Conservation (phyloP, 139 green algal genomes). For the Micractinium conductrix region DNA sequence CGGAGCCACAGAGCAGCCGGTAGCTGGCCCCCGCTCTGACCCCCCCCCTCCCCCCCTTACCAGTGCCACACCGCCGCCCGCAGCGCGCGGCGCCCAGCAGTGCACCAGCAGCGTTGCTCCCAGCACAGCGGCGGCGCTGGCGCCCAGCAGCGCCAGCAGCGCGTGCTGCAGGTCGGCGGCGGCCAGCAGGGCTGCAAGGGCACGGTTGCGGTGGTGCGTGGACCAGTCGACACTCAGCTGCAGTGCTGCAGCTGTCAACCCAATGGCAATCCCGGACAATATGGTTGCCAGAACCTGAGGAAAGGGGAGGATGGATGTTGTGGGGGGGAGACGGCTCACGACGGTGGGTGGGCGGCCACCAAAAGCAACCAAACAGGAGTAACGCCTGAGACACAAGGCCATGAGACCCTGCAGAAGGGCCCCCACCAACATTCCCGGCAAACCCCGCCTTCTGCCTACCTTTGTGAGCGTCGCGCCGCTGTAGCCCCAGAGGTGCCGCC, state of each 20-base stretch:
- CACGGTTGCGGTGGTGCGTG: not conserved
- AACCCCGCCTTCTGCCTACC: not conserved
- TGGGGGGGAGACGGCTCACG: too few relatives aligned
- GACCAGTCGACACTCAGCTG: slow-evolving; percentile 35
- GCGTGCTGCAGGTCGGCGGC: not conserved
- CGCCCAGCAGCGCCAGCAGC: slow-evolving; percentile 9
- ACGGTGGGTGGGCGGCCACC: too few relatives aligned
- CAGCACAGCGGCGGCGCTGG: slow-evolving; percentile 54
- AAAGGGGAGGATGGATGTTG: not conserved
- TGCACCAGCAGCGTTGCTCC: slow-evolving; percentile 65
- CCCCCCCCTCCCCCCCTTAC: not conserved
- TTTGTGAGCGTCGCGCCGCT: too few relatives aligned
- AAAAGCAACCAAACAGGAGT: not conserved
- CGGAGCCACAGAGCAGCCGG: not conserved
- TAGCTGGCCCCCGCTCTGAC: slow-evolving; percentile 14
- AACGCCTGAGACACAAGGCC: too few relatives aligned
- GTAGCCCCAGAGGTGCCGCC: slow-evolving; percentile 7
- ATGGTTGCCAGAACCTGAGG: slow-evolving; percentile 70
- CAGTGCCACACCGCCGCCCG: slow-evolving; percentile 82
- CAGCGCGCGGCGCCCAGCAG: slow-evolving; percentile 74
- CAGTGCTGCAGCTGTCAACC: slow-evolving; percentile 60
- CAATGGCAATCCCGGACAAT: slow-evolving; percentile 71
- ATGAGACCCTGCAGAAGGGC: too few relatives aligned
- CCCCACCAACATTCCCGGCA: not conserved
- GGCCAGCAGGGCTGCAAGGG: not conserved